Evolutionary conservation across 306 rosid species (phyloP).

Genomic region (Astragalus glycyphyllos): DNA sequence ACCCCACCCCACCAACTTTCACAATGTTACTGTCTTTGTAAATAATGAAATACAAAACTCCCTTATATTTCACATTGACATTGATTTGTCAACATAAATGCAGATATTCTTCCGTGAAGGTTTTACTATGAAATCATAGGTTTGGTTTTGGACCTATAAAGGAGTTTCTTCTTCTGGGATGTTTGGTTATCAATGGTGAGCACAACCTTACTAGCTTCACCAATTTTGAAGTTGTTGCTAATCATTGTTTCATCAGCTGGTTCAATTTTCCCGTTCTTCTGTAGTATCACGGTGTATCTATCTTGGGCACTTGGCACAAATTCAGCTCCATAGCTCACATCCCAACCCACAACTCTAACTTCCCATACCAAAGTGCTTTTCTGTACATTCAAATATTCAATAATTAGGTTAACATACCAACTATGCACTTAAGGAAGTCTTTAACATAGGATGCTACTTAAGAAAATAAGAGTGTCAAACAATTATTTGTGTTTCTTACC

Average conservation of each 20-base stretch:
- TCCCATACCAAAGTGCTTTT: slow-evolving; percentile 72
- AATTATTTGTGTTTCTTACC: too few relatives aligned
- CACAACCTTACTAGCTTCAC: slow-evolving; percentile 79
- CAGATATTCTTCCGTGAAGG: background rate
- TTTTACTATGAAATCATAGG: slow-evolving; percentile 55
- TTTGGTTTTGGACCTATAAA: slow-evolving; percentile 89
- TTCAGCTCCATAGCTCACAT: slow-evolving; percentile 85
- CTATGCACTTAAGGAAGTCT: too few relatives aligned
- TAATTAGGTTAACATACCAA: too few relatives aligned
- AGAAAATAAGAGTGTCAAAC: too few relatives aligned
- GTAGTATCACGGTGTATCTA: slow-evolving; percentile 82
- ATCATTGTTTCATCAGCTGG: slow-evolving; percentile 73
- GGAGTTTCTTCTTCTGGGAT: slow-evolving; percentile 93
- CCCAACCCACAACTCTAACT: slow-evolving; percentile 84
- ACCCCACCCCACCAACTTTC: slow-evolving; percentile 26
- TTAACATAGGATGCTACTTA: too few relatives aligned
- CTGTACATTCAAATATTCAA: slow-evolving; percentile 51
- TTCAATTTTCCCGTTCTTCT: slow-evolving; percentile 72
- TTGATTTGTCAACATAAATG: background rate
- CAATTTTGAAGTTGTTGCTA: slow-evolving; percentile 63
- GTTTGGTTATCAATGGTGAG: slow-evolving; percentile 84
- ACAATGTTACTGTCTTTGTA: slow-evolving; percentile 1
- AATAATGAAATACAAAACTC: slow-evolving; percentile 28
- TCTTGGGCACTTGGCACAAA: slow-evolving; percentile 74
- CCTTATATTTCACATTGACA: slow-evolving; percentile 32